Base-by-base conservation (phyloP, 2,329 filamentous ascomycete species). In the Venturia nashicola region DNA sequence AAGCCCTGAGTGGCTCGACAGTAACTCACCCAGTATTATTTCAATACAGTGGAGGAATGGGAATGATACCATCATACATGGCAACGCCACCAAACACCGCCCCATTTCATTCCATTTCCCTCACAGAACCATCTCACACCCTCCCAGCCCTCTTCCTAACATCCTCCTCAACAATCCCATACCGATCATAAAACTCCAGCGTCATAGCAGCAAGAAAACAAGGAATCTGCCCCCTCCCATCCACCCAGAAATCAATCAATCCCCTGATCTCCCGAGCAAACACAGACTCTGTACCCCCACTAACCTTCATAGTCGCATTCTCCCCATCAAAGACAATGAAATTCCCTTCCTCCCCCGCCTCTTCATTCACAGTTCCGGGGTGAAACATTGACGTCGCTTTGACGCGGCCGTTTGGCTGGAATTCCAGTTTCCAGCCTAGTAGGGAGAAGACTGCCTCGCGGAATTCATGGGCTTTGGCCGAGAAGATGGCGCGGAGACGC, bases 241-340 rank as follows among this genome's bases (percentile, higher is more conserved):
- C 85, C 0, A 97, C 93, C 93, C 94, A 99, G 75, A 96, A 97
- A 68, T 91, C 88, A 71, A 97, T 93, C 73, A 92, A 84, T 71
- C 90, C 88, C 68, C 83, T 83, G 67, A 99, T 96, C 75, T 91
- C 87, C 64, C 84, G 78, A 1, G 92, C 94, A 75, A 99, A 99
- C 14, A 85, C 82, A 72, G 90, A 95, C 71, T 89, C 84, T 1
- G 91, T 90, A 0, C 94, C 94, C 1, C 94, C 94, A 42, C 88
- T 90, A 65, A 99, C 89, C 81, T 99, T 99, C 94, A 99, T 99
- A 0, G 92, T 97, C 8, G 93, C 94, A 65, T 89, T 86, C 77
- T 97, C 91, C 61, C 91, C 91, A 75, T 96, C 91, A 73, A 97
- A 97, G 0, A 96, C 85, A 57, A 86, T 86, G 5, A 78, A 82